These are phyloP conservation scores for Pogostemon cablin DNA, from an alignment of 257 asterid genomes.

Conservation along the genomic window DNA sequence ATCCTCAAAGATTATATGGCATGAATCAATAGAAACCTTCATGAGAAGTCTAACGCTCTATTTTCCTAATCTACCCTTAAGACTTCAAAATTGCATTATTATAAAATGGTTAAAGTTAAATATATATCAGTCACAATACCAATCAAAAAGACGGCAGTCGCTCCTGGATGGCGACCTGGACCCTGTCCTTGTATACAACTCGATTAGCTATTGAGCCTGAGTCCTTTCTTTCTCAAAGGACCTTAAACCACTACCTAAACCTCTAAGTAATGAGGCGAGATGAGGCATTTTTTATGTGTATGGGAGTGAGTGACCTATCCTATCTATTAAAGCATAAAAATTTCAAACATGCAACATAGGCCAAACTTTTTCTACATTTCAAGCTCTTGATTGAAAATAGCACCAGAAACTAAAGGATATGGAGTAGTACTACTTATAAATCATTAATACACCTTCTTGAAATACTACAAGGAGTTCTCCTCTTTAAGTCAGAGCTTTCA, in stretches of 20 bases:
- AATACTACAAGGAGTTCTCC: slow-evolving; percentile 24
- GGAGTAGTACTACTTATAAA: neutral
- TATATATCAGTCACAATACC: neutral
- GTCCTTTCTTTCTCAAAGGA: no score
- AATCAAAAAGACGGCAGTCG: no score
- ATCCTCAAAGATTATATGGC: slow-evolving; percentile 14
- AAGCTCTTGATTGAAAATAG: slow-evolving; percentile 17
- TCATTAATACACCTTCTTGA: neutral
- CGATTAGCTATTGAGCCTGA: no score
- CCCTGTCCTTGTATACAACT: no score
- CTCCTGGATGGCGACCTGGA: no score
- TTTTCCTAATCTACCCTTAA: neutral
- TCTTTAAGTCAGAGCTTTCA: neutral
- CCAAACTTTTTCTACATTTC: slow-evolving; percentile 7
- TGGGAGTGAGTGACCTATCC: no score
- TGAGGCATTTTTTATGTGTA: no score
- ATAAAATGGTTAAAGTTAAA: neutral
- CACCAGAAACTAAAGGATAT: slow-evolving; percentile 9
- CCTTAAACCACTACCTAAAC: no score
- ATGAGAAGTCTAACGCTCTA: neutral
- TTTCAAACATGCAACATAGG: neutral
- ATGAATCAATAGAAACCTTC: neutral
- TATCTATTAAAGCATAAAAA: no score
- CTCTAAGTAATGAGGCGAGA: no score
- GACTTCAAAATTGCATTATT: neutral